A percentile compares a stretch with the other conserved stretches of the same genome.
Conservation (phyloP, 2,329 filamentous ascomycete species). For the Eutypella sp. region DNA sequence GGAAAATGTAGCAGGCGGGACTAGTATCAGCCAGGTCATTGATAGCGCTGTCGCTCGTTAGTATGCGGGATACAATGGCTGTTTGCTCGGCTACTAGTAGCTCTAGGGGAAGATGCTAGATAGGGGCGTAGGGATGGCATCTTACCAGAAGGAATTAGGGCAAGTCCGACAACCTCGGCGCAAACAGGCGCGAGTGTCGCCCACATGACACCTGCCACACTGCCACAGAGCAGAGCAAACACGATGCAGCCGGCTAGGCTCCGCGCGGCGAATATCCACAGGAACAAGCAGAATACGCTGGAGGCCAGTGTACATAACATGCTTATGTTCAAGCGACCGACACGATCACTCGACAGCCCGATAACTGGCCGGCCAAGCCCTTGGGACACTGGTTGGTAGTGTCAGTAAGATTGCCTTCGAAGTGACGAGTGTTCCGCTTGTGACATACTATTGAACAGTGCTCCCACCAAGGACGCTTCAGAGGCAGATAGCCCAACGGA, state of each 20-base stretch:
- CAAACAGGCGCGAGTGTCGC: constrained; percentile 63
- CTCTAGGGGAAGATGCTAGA: too few species aligned
- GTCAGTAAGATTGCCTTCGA: neutral
- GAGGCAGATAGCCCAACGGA: constrained; percentile 61
- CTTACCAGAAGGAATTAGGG: constrained; percentile 58
- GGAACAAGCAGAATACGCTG: constrained; percentile 60
- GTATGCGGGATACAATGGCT: neutral
- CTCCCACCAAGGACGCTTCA: constrained; percentile 67
- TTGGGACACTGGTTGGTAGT: constrained; percentile 40
- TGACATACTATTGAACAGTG: constrained; percentile 60
- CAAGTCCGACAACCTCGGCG: constrained; percentile 69
- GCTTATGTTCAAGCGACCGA: constrained; percentile 71
- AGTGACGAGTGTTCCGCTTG: constrained; percentile 15
- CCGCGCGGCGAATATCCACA: constrained; percentile 68
- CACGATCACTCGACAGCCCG: constrained; percentile 64
- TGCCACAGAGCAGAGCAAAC: constrained; percentile 62
- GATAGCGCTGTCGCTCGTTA: constrained; percentile 43
- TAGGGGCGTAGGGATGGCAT: too few species aligned
- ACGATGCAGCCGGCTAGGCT: constrained; percentile 63
- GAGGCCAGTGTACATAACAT: constrained; percentile 58
- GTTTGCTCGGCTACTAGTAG: too few species aligned
- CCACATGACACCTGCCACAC: constrained; percentile 68
- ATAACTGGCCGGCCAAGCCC: constrained; percentile 67
- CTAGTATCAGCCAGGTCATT: constrained; percentile 66
- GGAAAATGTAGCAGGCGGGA: constrained; percentile 65